Base-by-base conservation (phyloP, 345 rosid genomes). In the Abelmoschus esculentus region DNA sequence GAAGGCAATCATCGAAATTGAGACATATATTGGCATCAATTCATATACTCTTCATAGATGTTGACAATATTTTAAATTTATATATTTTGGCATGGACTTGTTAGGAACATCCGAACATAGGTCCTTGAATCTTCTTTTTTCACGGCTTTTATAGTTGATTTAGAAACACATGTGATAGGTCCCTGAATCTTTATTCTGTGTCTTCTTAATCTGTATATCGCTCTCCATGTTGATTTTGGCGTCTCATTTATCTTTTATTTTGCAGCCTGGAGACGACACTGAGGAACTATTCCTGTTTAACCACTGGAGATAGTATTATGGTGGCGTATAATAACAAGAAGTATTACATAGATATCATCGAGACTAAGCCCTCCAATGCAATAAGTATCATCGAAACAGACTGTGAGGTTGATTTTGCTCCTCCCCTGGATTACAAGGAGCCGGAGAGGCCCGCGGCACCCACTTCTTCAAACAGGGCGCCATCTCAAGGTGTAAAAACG, bases 391-490 rank as follows among this genome's bases (percentile, higher is more conserved):
- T 95, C 65, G 99, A 95, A 89, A 95, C 99, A 26, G 99, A 95
- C 76, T 95, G 99, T 73, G 99, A 95, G 80, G 99, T 95, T 71
- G 99, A 95, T 79, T 95, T 92, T 72, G 99, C 99, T 47, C 96
- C 98, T 83, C 99, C 99, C 11, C 80, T 95, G 69, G 99, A 95
- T 80, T 95, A 92, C 88, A 90, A 87, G 75, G 99, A 95, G 73
- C 99, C 99, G 66, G 98, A 85, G 79, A 91, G 76, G 78, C 90
- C 91, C 7, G 70, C 70, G 46, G 66, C 79, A 56, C 71, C 82
- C 29, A 77, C 78, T 80, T 63, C 82, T 69, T 74, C 74, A 18
- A 76, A 82, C 72, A 92, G 81, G 87, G 84, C 80, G 70, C 29
- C 67, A 0, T 72, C 88, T 12, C 88, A 87, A 90, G 96, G 99